These are phyloP conservation scores for Acanthamoeba castellanii DNA, from an alignment of 208 protist species.

Conservation along the genomic window DNA sequence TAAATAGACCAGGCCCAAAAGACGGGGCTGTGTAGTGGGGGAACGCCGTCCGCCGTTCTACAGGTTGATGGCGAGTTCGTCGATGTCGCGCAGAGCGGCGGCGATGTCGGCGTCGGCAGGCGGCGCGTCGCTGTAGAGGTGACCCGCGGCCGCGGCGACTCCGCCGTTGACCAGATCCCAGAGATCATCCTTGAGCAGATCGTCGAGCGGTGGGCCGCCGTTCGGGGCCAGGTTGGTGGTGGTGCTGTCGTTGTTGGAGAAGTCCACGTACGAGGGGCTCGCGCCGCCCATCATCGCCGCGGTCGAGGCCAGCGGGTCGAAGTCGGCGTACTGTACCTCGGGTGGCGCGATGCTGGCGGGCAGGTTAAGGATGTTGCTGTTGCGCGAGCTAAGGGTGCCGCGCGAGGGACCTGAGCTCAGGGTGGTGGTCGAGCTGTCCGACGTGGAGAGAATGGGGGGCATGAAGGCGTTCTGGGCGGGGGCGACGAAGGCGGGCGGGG, in stretches of 20 bases:
- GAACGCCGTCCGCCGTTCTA: neutral
- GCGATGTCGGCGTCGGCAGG: constrained; percentile 48
- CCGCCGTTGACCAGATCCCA: constrained; percentile 54
- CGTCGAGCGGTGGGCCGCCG: constrained; percentile 35
- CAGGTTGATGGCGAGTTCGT: constrained; percentile 62
- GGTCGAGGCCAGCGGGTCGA: constrained; percentile 16
- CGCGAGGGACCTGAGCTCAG: too few species aligned
- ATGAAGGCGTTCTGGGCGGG: neutral
- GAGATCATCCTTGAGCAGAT: constrained; percentile 46
- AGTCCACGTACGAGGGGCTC: constrained; percentile 20
- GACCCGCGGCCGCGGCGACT: neutral
- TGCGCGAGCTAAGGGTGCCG: neutral
- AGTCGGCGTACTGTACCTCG: neutral
- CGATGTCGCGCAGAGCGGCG: constrained; percentile 46
- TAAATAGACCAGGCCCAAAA: neutral
- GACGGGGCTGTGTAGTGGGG: neutral
- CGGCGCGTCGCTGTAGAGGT: neutral
- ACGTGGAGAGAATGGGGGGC: neutral
- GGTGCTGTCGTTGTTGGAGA: neutral
- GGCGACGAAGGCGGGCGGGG: neutral
- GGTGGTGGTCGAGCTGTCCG: neutral
- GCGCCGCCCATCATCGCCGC: neutral
- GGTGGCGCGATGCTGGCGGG: neutral
- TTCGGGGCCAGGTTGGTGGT: neutral
- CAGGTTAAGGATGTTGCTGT: neutral